Percentiles rank a stretch among this genome's conserved stretches.
These are phyloP conservation scores for Tolypocladium endophyticum DNA, from an alignment of 2,329 filamentous ascomycete species.

Conservation along the genomic window DNA sequence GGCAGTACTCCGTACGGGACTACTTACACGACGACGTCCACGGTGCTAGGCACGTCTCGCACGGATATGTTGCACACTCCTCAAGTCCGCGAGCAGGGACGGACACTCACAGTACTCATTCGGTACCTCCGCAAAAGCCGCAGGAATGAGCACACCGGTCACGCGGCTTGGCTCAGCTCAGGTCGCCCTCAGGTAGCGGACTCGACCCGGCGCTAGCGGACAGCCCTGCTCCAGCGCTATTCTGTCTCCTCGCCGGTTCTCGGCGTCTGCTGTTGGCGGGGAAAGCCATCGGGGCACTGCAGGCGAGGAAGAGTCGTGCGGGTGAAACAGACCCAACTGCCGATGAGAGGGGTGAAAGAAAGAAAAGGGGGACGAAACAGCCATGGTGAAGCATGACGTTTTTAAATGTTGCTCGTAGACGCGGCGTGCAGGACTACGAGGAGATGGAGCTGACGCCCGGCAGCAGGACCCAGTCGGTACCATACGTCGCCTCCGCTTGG, in stretches of 20 bases:
- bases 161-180: neutral
- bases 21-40: neutral
- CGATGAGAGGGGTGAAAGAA: neutral
- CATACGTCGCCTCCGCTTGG: neutral
- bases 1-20: neutral
- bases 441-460: neutral
- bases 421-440: neutral
- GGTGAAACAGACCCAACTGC: neutral
- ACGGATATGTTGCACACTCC: too few relatives aligned
- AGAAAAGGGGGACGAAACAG: neutral
- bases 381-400: neutral
- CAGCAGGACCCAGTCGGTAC: neutral
- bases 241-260: constrained; percentile 1
- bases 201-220: neutral
- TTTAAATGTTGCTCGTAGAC: neutral
- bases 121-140: neutral
- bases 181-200: neutral
- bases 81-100: neutral
- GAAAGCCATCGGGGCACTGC: neutral
- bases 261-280: neutral
- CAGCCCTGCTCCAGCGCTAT: constrained; percentile 1
- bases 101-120: neutral
- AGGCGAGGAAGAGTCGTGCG: neutral
- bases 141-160: too few relatives aligned
- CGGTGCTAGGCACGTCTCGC: neutral